A percentile compares a stretch with the other conserved stretches of the same genome.
These are phyloP conservation scores for Aciculosporium take DNA, from an alignment of 2,329 filamentous ascomycete species.

Conservation along the genomic window DNA sequence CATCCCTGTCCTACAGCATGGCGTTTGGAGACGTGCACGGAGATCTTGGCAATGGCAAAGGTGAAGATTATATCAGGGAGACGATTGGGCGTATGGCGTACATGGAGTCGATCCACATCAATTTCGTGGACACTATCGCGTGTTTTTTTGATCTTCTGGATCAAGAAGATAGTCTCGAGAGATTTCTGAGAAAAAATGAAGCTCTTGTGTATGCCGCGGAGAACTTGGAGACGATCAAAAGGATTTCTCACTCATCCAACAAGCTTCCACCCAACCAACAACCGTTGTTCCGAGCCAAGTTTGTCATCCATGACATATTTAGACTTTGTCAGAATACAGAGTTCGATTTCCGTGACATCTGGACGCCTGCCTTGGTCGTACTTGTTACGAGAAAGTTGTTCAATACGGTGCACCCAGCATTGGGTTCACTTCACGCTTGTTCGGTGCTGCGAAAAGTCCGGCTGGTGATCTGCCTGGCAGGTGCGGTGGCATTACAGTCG, in stretches of 20 bases:
- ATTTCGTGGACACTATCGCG: constrained; percentile 66
- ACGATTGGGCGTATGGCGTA: constrained; percentile 55
- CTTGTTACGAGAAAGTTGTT: constrained; percentile 65
- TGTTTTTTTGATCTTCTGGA: constrained; percentile 64
- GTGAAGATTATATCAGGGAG: constrained; percentile 54
- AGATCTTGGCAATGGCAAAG: constrained; percentile 30
- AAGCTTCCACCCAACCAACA: constrained; percentile 66
- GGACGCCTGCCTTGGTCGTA: constrained; percentile 61
- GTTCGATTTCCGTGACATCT: constrained; percentile 50
- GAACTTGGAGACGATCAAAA: constrained; percentile 55
- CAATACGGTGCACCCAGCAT: constrained; percentile 64
- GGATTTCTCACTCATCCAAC: constrained; percentile 49
- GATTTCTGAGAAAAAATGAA: constrained; percentile 45
- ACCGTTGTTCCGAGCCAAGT: constrained; percentile 69
- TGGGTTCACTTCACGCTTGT: constrained; percentile 78
- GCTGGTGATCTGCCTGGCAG: constrained; percentile 66
- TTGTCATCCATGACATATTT: constrained; percentile 59
- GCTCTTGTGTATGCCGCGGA: constrained; percentile 45
- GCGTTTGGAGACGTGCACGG: constrained; percentile 34
- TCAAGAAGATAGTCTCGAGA: constrained; percentile 61
- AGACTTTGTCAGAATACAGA: constrained; percentile 62
- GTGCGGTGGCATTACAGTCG: constrained; percentile 53
- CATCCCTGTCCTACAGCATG: constrained; percentile 69
- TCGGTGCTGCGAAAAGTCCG: constrained; percentile 76
- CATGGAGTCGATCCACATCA: constrained; percentile 44